phyloP scores from a whole-genome alignment of 2,329 filamentous ascomycete genomes.

The Fusarium succisae region DNA sequence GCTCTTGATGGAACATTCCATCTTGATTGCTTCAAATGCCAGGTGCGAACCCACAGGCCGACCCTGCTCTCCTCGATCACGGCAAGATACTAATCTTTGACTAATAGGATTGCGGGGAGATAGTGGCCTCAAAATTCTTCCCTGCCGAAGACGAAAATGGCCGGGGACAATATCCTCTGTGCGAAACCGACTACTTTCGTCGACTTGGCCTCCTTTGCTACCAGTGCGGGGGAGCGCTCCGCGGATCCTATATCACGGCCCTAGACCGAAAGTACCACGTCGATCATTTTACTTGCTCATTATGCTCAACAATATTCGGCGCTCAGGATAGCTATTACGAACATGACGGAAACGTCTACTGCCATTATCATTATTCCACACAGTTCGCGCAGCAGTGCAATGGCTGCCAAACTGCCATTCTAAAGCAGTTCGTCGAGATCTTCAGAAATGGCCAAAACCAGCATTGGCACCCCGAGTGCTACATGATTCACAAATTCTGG shows the following conservation, averaged over 20 bases:
- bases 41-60: constrained; percentile 63
- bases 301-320: constrained; percentile 97
- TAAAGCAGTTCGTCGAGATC: constrained; percentile 99
- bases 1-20: constrained; percentile 95
- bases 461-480: constrained; percentile 99
- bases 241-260: constrained; percentile 97
- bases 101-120: constrained; percentile 89
- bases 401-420: constrained; percentile 94
- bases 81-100: constrained; percentile 28
- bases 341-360: constrained; percentile 95
- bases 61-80: background rate
- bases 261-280: constrained; percentile 99
- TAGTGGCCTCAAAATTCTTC: constrained; percentile 99
- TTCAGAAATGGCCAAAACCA: constrained; percentile 98
- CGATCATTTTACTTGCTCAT: constrained; percentile 97
- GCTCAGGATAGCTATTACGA: constrained; percentile 99
- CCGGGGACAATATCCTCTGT: constrained; percentile 88
- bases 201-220: constrained; percentile 90
- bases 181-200: constrained; percentile 97
- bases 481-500: constrained; percentile 99
- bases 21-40: constrained; percentile 96
- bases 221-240: constrained; percentile 89
- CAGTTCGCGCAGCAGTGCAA: constrained; percentile 96
- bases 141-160: constrained; percentile 92
- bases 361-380: constrained; percentile 98